Evolutionary conservation across 805 yeast species (phyloP), one percentile per base, ranked within the genome.

Genomic region (Lipomyces orientalis): DNA sequence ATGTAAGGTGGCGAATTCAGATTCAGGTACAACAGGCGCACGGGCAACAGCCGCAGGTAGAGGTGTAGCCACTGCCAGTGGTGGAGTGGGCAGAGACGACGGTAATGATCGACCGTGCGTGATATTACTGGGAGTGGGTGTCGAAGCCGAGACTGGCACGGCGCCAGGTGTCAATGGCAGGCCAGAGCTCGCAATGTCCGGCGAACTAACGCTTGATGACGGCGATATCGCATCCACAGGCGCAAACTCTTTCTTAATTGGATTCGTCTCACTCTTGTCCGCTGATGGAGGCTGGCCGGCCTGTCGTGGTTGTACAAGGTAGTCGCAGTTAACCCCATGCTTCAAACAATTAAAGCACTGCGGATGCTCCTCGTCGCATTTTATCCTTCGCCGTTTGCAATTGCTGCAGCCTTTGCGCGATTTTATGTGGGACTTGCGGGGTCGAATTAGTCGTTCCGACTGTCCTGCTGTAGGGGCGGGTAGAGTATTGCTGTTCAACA

Each of bases 351-450:
- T 87, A 61, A 77, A 76, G 73, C 91, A 88, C 60, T 80, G 78
- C 1, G 90, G 90, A n/a, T 85, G 79, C 37, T 80, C 78, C 75
- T 88, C 91, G 76, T 88, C 90, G 76, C 91, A 87, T 72, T 87
- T 88, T 74, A 87, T 85, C 52, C 89, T 80, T 54, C 90, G 81
- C 60, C 82, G 80, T 73, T 87, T 87, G 76, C 91, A 87, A 25
- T 88, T 86, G 2, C 86, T 87, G 78, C 95, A 90, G n/a, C 95
- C 94, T 62, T 85, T 75, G 73, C 88, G 92, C 6, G 91, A 87
- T 78, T 88, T 88, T 66, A 88, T 81, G 76, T 88, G 92, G 14
- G 72, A 67, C 59, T 68, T 68, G n/a, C 72, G 61, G 10, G 72
- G 72, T 7, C 72, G 64, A 33, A 69, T 39, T 19, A 34, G 4